Conservation (phyloP, 2,329 filamentous ascomycete genomes). For the Aspergillus sojae region DNA sequence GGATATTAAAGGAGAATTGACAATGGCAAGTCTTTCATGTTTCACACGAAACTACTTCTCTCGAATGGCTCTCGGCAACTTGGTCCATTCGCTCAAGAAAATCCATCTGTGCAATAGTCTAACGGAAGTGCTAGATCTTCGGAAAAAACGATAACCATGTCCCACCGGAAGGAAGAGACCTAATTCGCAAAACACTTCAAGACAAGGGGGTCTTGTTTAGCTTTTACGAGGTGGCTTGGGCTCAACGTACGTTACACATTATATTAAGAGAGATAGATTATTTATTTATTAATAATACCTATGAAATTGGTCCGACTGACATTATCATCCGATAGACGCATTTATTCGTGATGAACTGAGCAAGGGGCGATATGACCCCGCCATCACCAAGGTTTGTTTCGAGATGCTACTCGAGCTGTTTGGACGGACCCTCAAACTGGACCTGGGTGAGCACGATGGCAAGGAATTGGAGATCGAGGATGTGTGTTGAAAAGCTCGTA, state of each 20-base stretch:
- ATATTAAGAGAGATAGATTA: background rate
- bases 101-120: background rate
- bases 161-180: constrained; percentile 75
- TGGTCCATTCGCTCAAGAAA: background rate
- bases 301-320: background rate
- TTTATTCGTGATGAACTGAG: constrained; percentile 92
- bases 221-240: constrained; percentile 90
- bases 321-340: constrained; percentile 59
- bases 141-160: constrained; percentile 91
- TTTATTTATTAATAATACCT: background rate
- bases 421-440: constrained; percentile 73
- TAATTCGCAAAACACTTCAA: constrained; percentile 80
- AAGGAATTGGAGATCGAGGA: constrained; percentile 68
- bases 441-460: constrained; percentile 71
- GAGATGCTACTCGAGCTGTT: constrained; percentile 89
- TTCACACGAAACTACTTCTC: background rate
- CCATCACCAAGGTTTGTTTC: constrained; percentile 83
- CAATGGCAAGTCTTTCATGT: constrained; percentile 58
- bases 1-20: constrained; percentile 75
- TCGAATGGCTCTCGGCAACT: background rate
- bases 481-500: constrained; percentile 59
- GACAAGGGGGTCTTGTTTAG: constrained; percentile 73
- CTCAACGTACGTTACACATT: constrained; percentile 65
- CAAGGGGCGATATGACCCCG: constrained; percentile 92
- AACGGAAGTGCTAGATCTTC: constrained; percentile 65